Percentiles rank a stretch among this genome's conserved stretches.
phyloP scores from a whole-genome alignment of 75 land plant species.

The Adiantum capillusveneris region DNA sequence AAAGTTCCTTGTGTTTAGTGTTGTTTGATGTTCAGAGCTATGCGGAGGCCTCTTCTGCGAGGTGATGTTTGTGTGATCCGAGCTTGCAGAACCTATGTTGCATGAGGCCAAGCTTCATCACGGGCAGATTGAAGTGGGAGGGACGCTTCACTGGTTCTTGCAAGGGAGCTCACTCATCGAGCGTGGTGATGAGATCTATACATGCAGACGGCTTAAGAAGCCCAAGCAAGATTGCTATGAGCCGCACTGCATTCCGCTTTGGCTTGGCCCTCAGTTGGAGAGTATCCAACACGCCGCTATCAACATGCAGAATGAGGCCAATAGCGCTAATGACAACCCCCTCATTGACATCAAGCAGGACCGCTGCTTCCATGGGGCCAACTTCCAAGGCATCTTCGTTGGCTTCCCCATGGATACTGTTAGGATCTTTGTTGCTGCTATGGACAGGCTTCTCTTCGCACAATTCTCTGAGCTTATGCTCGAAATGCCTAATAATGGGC shows the following conservation, averaged over 20 bases:
- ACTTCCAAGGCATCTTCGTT: slow-evolving; percentile 42
- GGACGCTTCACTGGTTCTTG: slow-evolving; percentile 38
- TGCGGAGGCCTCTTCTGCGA: too few relatives aligned
- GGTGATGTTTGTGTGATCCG: too few relatives aligned
- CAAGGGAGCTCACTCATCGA: slow-evolving; percentile 37
- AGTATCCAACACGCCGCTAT: slow-evolving; percentile 13
- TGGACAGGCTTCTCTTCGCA: slow-evolving; percentile 47
- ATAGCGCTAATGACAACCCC: slow-evolving; percentile 32
- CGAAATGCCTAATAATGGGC: slow-evolving; percentile 44
- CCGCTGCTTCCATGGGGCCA: slow-evolving; percentile 32
- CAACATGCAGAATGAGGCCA: slow-evolving; percentile 30
- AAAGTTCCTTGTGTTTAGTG: too few relatives aligned
- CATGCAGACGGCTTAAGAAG: slow-evolving; percentile 40
- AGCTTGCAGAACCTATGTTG: too few relatives aligned
- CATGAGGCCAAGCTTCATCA: too few relatives aligned
- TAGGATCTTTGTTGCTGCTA: slow-evolving; percentile 33
- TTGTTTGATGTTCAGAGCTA: too few relatives aligned
- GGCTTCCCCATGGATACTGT: slow-evolving; percentile 35
- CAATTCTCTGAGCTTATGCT: slow-evolving; percentile 49
- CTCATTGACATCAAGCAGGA: slow-evolving; percentile 28
- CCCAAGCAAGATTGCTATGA: slow-evolving; percentile 63
- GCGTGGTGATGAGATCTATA: slow-evolving; percentile 37
- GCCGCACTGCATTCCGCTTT: slow-evolving; percentile 31
- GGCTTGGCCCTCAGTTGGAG: slow-evolving; percentile 28
- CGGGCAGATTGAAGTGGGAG: slow-evolving; percentile 45